These are phyloP conservation scores for Phaeosphaeria sp. DNA, from an alignment of 2,329 filamentous ascomycete species.

Conservation along the genomic window DNA sequence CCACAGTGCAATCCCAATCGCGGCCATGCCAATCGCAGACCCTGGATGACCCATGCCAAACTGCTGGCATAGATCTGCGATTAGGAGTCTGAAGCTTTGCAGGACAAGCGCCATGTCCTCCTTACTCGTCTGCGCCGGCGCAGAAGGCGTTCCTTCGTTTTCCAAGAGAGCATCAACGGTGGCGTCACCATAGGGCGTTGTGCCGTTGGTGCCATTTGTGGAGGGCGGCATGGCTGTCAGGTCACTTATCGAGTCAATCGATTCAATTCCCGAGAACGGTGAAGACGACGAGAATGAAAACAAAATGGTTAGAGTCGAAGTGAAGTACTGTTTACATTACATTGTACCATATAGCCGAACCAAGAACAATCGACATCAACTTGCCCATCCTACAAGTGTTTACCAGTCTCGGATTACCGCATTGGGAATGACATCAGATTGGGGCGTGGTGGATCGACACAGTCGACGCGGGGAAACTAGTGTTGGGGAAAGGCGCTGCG, in stretches of 20 bases:
- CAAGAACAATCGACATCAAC: not conserved
- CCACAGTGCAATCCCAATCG: conserved; percentile 66
- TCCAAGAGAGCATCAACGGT: conserved; percentile 18
- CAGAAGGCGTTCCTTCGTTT: conserved; percentile 20
- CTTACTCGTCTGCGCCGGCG: conserved; percentile 17
- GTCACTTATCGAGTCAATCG: too few relatives aligned
- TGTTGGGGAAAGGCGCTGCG: not conserved
- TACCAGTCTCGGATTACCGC: conserved; percentile 2
- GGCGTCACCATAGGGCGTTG: conserved; percentile 24
- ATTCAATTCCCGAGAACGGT: too few relatives aligned
- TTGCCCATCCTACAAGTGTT: not conserved
- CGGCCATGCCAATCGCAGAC: conserved; percentile 65
- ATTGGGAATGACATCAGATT: conserved; percentile 1
- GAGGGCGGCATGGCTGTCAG: too few relatives aligned
- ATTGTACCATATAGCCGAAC: not conserved
- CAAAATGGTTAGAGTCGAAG: too few relatives aligned
- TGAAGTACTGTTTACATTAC: not conserved
- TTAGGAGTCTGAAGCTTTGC: conserved; percentile 66
- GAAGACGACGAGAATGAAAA: too few relatives aligned
- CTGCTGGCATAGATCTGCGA: conserved; percentile 72
- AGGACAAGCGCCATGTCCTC: conserved; percentile 54
- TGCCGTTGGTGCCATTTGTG: not conserved
- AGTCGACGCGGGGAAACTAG: conserved; percentile 2
- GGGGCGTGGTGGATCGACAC: not conserved
- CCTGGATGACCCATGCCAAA: conserved; percentile 63